phyloP scores from a whole-genome alignment of 257 asterid species.

The Solanum rostratum region DNA sequence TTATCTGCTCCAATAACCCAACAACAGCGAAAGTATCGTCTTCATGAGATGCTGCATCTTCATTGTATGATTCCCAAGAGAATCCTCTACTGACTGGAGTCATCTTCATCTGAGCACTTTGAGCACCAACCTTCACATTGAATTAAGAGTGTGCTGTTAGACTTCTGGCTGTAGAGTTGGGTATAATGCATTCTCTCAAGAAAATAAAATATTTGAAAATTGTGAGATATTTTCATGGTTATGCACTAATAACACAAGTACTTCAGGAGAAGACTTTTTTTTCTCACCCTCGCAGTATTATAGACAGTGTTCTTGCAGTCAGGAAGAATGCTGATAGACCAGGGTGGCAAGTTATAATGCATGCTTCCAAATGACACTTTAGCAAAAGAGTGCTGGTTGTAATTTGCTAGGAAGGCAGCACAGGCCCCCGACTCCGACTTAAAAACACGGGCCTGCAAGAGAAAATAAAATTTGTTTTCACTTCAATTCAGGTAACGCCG shows the following conservation, averaged over 20 bases:
- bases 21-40: constrained; percentile 42
- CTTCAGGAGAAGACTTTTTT: not conserved
- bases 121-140: constrained; percentile 72
- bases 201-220: not conserved
- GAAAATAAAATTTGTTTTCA: not conserved
- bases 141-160: constrained; percentile 2
- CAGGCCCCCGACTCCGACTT: constrained; percentile 60
- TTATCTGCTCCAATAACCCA: constrained; percentile 90
- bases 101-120: constrained; percentile 93
- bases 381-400: constrained; percentile 55
- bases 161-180: not conserved
- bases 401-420: constrained; percentile 91
- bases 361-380: constrained; percentile 54
- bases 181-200: not conserved
- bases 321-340: constrained; percentile 98
- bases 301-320: constrained; percentile 90
- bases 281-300: constrained; percentile 91
- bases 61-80: constrained; percentile 77
- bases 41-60: constrained; percentile 48
- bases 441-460: constrained; percentile 75
- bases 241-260: not conserved
- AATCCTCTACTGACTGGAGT: constrained; percentile 48
- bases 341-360: constrained; percentile 91
- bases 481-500: not conserved
- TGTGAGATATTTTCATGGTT: not conserved